Evolutionary conservation across 2,329 filamentous ascomycete genomes (phyloP), one percentile per base, ranked within the genome.

Genomic region (Pseudogymnoascus sp.): DNA sequence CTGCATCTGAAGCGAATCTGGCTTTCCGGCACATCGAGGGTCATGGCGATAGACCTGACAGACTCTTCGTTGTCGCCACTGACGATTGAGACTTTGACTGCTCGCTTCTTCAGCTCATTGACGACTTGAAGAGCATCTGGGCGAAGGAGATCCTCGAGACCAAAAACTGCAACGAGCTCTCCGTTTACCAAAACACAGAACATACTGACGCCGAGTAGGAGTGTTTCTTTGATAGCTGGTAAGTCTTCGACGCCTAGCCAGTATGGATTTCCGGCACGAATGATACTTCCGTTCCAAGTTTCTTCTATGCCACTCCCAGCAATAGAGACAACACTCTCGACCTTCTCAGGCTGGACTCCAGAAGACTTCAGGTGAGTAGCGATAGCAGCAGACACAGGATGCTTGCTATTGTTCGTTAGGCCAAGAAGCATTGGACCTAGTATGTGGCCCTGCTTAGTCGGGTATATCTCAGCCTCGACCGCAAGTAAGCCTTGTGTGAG

Each of bases 401-500:
- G 70, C 19, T 69, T 68, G 62, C 62, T 71, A 24, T 65, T 66
- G 11, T 19, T 33, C 14, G 72, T 68, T 3, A 82, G 68, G 6
- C 74, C 76, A 2, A 78, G 68, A 24, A 78, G 67, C 22, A 77
- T 53, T 2, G 66, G 62, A 4, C 41, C 53, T 1, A 67, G 31
- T 6, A 46, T 38, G 35, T 61, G 66, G 11, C 46, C 11, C 3
- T 70, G 62, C 65, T 74, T 69, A 6, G 67, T 65, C 0, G 74
- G 69, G 75, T 74, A 69, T 64, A 75, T 38, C 69, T 81, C 72
- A 61, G 71, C 26, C 64, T 72, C 71, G 62, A 84, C 73, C 50
- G 75, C 73, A 33, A 89, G 68, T 2, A 80, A 78, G 0, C 86
- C 87, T 26, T 78, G 72, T 0, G 89, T 93, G 7, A 93, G 72